phyloP scores from a whole-genome alignment of 1,284 basidiomycete genomes.

The Pseudozyma tsukubaensis region DNA sequence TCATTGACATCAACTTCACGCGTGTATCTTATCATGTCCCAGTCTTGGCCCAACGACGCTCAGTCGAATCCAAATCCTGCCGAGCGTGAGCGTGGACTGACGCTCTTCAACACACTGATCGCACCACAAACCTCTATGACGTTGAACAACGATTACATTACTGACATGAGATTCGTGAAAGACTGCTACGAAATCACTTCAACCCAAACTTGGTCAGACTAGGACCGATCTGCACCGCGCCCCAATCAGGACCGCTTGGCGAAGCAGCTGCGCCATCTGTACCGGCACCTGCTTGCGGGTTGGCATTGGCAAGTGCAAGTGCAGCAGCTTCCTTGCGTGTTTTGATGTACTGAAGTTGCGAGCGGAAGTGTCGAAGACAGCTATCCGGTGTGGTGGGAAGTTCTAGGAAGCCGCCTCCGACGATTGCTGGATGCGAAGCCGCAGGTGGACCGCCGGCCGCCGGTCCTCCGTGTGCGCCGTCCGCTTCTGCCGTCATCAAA shows the following conservation, averaged over 20 bases:
- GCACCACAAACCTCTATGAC: too few species aligned
- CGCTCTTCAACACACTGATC: too few species aligned
- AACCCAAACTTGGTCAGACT: conserved; percentile 51
- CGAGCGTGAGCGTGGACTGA: too few species aligned
- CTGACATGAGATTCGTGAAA: too few species aligned
- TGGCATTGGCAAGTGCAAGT: conserved; percentile 24
- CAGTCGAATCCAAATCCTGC: too few species aligned
- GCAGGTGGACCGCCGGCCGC: conserved; percentile 7
- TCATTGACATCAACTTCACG: too few species aligned
- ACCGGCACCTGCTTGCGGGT: conserved; percentile 34
- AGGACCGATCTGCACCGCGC: conserved; percentile 51
- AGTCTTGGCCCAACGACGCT: too few species aligned
- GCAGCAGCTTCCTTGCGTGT: conserved; percentile 74
- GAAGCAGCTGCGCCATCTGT: conserved; percentile 16
- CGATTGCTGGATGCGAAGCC: conserved; percentile 31
- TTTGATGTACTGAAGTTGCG: conserved; percentile 86
- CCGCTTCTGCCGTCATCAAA: conserved; percentile 36
- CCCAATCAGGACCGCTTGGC: conserved; percentile 56
- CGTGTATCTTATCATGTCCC: too few species aligned
- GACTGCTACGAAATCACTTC: conserved; percentile 12
- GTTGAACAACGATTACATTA: too few species aligned
- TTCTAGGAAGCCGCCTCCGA: conserved; percentile 79
- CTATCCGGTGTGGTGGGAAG: conserved; percentile 90
- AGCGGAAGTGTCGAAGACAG: conserved; percentile 90
- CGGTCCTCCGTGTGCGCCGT: conserved; percentile 21